phyloP scores from a whole-genome alignment of 108 stramenopile genomes.

The Phaeodactylum tricornutum region DNA sequence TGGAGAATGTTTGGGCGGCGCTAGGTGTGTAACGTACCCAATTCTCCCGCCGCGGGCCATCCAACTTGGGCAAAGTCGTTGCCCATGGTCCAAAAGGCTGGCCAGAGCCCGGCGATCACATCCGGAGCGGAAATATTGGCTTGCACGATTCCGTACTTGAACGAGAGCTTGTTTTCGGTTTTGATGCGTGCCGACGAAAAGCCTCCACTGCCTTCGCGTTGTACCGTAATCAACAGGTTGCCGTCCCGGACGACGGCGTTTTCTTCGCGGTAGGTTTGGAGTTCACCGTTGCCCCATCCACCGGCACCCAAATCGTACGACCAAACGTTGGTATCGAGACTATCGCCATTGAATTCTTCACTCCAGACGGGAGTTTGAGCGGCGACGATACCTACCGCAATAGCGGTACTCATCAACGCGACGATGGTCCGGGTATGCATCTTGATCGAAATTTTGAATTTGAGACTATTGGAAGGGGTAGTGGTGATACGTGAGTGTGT shows the following conservation, averaged over 20 bases:
- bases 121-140: conserved; percentile 13
- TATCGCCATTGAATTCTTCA: conserved; percentile 5
- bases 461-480: too few species aligned
- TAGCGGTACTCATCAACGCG: too few species aligned
- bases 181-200: conserved; percentile 18
- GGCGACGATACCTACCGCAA: too few species aligned
- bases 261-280: conserved; percentile 8
- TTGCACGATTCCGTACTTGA: conserved; percentile 13
- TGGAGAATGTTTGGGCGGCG: too few species aligned
- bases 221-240: neutral
- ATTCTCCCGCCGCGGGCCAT: conserved; percentile 35
- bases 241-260: conserved; percentile 3
- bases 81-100: conserved; percentile 43
- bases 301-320: conserved; percentile 9
- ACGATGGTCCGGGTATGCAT: too few species aligned
- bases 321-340: conserved; percentile 1
- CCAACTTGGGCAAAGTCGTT: conserved; percentile 18
- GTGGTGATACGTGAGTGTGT: too few species aligned
- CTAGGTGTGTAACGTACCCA: too few species aligned
- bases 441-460: too few species aligned
- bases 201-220: neutral
- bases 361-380: too few species aligned
- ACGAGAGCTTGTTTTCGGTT: conserved; percentile 4
- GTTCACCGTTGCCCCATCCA: conserved; percentile 17
- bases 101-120: conserved; percentile 13